Conservation (phyloP, 106 monocot genomes). For the Dendrobium nobile region DNA sequence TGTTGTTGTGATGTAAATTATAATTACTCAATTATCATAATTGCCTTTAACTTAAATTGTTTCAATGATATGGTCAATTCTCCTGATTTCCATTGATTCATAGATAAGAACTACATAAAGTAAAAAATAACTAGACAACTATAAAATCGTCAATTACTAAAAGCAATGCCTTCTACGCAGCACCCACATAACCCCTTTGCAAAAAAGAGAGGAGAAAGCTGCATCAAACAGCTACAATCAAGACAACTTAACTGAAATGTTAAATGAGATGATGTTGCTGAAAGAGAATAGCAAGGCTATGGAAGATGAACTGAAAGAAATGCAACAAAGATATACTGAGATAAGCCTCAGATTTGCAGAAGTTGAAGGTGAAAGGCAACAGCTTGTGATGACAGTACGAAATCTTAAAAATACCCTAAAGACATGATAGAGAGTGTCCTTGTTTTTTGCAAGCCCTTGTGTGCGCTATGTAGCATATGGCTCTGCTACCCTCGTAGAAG, state of each 20-base stretch:
- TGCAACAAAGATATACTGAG: constrained; percentile 91
- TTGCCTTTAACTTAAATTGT: background rate
- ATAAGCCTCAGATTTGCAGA: constrained; percentile 93
- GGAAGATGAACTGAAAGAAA: constrained; percentile 81
- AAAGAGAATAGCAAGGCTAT: constrained; percentile 50
- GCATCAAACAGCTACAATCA: constrained; percentile 10
- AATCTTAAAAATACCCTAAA: constrained; percentile 73
- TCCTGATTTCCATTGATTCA: background rate
- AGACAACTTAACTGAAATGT: constrained; percentile 14
- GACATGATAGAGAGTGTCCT: constrained; percentile 8
- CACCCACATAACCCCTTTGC: background rate
- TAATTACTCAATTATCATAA: background rate
- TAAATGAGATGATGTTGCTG: constrained; percentile 37
- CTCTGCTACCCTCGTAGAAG: background rate
- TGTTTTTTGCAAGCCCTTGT: background rate
- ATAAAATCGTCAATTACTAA: background rate
- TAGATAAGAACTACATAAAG: background rate
- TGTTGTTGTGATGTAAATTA: background rate
- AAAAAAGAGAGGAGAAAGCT: background rate
- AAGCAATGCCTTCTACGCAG: background rate
- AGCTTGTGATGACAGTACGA: constrained; percentile 81
- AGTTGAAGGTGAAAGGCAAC: constrained; percentile 93
- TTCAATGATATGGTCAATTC: background rate
- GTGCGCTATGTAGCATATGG: background rate
- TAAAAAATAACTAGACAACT: background rate